phyloP scores from a whole-genome alignment of 73 alveolate genomes.

The Symbiodinium pilosum region DNA sequence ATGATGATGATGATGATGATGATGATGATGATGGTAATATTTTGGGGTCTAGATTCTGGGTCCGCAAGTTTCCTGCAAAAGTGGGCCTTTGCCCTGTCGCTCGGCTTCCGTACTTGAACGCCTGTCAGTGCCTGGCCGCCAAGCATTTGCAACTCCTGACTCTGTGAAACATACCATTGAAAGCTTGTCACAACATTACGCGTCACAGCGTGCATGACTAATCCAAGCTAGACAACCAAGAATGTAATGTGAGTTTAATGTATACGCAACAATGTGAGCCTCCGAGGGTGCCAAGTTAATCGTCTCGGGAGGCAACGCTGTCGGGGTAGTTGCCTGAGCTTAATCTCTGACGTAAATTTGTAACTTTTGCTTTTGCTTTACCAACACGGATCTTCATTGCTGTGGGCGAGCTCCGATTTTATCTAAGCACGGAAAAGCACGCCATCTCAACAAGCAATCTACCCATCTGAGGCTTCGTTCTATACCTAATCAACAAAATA shows the following conservation, averaged over 20 bases:
- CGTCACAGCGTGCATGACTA: neutral
- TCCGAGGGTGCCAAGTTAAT: constrained; percentile 67
- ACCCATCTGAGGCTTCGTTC: too few species aligned
- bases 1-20: too few species aligned
- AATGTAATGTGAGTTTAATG: neutral
- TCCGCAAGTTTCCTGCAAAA: too few species aligned
- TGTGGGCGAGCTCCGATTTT: too few species aligned
- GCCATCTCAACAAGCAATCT: too few species aligned
- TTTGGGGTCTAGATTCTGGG: too few species aligned
- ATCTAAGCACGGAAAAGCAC: too few species aligned
- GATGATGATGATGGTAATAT: too few species aligned
- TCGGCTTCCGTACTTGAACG: constrained; percentile 78
- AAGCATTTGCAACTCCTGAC: neutral
- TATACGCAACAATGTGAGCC: neutral
- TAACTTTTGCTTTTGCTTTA: too few species aligned
- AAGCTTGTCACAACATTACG: neutral
- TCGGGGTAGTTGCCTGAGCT: neutral
- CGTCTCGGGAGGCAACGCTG: neutral
- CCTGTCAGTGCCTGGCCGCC: constrained; percentile 29
- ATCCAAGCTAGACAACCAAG: neutral
- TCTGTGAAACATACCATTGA: neutral
- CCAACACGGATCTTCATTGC: too few species aligned
- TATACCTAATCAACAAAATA: too few species aligned
- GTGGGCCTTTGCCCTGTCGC: constrained; percentile 59
- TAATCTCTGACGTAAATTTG: too few species aligned